These are phyloP conservation scores for Phytophthora parvispora DNA, from an alignment of 352 stramenopile species.

Conservation along the genomic window DNA sequence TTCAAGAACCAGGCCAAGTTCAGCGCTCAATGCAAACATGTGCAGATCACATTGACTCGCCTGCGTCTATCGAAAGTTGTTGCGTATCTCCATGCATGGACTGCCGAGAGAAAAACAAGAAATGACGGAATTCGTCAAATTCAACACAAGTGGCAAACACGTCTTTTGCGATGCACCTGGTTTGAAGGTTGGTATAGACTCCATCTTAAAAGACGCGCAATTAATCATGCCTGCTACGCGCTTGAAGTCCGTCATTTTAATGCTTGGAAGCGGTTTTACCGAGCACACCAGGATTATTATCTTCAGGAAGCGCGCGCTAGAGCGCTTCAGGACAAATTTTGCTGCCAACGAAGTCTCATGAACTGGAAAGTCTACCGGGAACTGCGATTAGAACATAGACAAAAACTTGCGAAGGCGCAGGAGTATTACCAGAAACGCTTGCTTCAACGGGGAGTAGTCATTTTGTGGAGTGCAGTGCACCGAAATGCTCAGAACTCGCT, in stretches of 20 bases:
- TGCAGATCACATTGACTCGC: background rate
- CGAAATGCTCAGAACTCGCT: slow-evolving; percentile 28
- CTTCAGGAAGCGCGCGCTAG: slow-evolving; percentile 12
- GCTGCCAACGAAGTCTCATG: slow-evolving; percentile 13
- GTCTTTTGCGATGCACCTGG: slow-evolving; percentile 27
- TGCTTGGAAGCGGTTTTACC: slow-evolving; percentile 21
- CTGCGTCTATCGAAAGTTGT: slow-evolving; percentile 18
- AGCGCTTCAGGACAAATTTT: slow-evolving; percentile 11
- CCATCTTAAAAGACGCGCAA: slow-evolving; percentile 13
- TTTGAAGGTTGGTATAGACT: slow-evolving; percentile 18
- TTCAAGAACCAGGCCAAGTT: slow-evolving; percentile 18
- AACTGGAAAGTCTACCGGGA: slow-evolving; percentile 25
- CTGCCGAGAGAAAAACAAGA: slow-evolving; percentile 7
- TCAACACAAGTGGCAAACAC: slow-evolving; percentile 12
- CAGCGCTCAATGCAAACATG: slow-evolving; percentile 1
- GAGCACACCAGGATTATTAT: background rate
- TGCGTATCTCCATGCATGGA: slow-evolving; percentile 7
- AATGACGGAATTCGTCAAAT: slow-evolving; percentile 11
- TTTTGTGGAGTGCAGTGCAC: slow-evolving; percentile 30
- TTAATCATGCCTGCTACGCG: background rate
- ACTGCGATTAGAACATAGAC: background rate
- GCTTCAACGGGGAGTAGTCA: slow-evolving; percentile 29
- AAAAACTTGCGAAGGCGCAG: slow-evolving; percentile 15
- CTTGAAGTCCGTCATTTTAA: slow-evolving; percentile 12
- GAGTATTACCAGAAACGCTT: slow-evolving; percentile 19